phyloP scores from a whole-genome alignment of 1,284 basidiomycete genomes.

The Rhodotorula sp. region DNA sequence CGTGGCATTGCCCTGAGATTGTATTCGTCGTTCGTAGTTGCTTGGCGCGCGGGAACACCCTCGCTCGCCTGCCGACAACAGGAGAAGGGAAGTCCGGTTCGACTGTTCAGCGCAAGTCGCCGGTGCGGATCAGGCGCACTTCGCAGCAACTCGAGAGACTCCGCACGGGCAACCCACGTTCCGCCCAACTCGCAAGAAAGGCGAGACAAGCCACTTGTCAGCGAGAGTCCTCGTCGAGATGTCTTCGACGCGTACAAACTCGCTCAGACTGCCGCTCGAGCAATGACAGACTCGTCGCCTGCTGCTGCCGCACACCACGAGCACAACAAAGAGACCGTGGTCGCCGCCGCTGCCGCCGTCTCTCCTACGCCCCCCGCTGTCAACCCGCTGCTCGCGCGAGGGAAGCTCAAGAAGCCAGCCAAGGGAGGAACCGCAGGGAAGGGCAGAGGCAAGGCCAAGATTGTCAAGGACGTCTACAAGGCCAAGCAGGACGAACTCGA shows the following conservation, averaged over 20 bases:
- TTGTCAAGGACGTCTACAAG: conserved; percentile 17
- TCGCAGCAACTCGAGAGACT: too few species aligned
- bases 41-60: too few species aligned
- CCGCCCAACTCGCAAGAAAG: too few species aligned
- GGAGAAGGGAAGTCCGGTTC: too few species aligned
- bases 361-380: conserved; percentile 12
- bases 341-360: conserved; percentile 6
- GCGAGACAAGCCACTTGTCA: too few species aligned
- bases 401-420: conserved; percentile 33
- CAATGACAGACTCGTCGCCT: background rate
- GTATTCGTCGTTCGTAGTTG: too few species aligned
- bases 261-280: background rate
- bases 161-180: too few species aligned
- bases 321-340: conserved; percentile 14
- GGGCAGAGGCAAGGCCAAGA: conserved; percentile 12
- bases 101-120: too few species aligned
- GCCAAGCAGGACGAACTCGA: conserved; percentile 29
- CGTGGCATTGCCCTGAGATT: too few species aligned
- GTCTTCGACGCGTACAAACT: background rate
- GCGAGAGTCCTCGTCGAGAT: background rate
- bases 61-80: too few species aligned
- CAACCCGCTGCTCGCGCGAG: conserved; percentile 38
- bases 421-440: conserved; percentile 14
- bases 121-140: too few species aligned
- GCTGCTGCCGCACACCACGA: conserved; percentile 21